A percentile compares a stretch with the other conserved stretches of the same genome.
Evolutionary conservation across 176 grass and related monocot species (phyloP).

Genomic region (Aegilops bicornis): DNA sequence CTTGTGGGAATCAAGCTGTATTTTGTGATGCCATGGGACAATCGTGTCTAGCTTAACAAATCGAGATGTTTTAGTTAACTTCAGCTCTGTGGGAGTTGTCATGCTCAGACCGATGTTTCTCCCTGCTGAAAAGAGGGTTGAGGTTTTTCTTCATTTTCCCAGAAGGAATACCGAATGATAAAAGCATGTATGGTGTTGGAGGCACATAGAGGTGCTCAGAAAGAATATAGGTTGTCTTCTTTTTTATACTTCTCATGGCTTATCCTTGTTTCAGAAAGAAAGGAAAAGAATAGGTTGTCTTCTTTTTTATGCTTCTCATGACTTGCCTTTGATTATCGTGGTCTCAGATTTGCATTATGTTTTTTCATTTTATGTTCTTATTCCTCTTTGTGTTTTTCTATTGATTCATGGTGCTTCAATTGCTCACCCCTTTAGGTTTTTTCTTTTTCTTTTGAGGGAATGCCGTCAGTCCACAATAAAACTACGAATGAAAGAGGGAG

Average conservation of each 20-base stretch:
- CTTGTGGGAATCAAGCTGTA: conserved; percentile 5
- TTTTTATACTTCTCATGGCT: conserved; percentile 32
- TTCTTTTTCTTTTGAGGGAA: too few relatives aligned
- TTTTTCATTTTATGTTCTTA: background rate
- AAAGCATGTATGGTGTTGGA: conserved; percentile 41
- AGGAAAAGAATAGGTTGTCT: conserved; percentile 28
- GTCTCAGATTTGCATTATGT: background rate
- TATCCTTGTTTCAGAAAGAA: conserved; percentile 27
- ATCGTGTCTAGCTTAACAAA: conserved; percentile 49
- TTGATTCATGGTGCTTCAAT: background rate
- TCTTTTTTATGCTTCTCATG: conserved; percentile 29
- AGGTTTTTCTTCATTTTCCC: conserved; percentile 47
- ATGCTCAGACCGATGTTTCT: conserved; percentile 32
- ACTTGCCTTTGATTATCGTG: conserved; percentile 8
- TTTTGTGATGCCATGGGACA: conserved; percentile 2
- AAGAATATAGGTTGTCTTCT: conserved; percentile 41
- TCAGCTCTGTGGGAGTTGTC: conserved; percentile 40
- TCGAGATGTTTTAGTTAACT: conserved; percentile 25
- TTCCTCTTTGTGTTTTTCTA: background rate
- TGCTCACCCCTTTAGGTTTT: background rate
- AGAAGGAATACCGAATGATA: conserved; percentile 40
- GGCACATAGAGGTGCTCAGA: conserved; percentile 48
- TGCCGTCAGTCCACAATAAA: too few relatives aligned
- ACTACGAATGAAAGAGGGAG: too few relatives aligned
- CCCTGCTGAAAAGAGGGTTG: conserved; percentile 44